Evolutionary conservation across 2,329 filamentous ascomycete species (phyloP), one percentile per base, ranked within the genome.

Genomic region (Cladosporium austrohemisphaericum): DNA sequence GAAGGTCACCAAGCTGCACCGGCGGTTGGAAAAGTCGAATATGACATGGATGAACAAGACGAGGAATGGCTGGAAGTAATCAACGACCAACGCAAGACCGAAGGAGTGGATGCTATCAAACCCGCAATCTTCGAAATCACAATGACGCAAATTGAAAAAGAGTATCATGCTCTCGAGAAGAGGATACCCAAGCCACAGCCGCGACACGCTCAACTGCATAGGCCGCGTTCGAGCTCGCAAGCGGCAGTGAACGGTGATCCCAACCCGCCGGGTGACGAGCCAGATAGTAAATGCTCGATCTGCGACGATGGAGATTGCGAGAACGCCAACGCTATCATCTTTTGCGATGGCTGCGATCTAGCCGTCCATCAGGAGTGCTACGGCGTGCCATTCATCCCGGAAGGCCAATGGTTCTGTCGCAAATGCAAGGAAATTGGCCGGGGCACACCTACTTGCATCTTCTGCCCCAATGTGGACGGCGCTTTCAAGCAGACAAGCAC

Each of bases 291-390:
- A 68, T 98, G 93, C 65, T 91, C 89, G 18, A 94, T 98, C 51
- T 98, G 93, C 66, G 93, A 98, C 65, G 93, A 98, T 63, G 93
- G 93, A n/a, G 93, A 98, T 65, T 98, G 93, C 64, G 93, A 98
- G 71, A 98, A 98, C 68, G 94, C 93, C 18, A 98, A 98, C 64
- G 93, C 93, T 1, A 98, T 98, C 62, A 93, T 98, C 18, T 98
- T 98, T 65, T 98, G 93, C 66, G 93, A 98, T 65, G 93, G 93
- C 3, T 98, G 93, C 69, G 94, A 98, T 69, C 75, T 98, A 44
- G 93, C 93, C 3, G 93, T 98, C 8, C 93, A 98, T 68, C 93
- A 98, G 68, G 93, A 98, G 72, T 98, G 93, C 69, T 98, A 98
- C 65, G 93, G 93, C 49, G 93, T 98, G 38, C 93, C 93, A 1